phyloP scores from a whole-genome alignment of 768 basidiomycete species.

The Rubroboletus satanas region DNA sequence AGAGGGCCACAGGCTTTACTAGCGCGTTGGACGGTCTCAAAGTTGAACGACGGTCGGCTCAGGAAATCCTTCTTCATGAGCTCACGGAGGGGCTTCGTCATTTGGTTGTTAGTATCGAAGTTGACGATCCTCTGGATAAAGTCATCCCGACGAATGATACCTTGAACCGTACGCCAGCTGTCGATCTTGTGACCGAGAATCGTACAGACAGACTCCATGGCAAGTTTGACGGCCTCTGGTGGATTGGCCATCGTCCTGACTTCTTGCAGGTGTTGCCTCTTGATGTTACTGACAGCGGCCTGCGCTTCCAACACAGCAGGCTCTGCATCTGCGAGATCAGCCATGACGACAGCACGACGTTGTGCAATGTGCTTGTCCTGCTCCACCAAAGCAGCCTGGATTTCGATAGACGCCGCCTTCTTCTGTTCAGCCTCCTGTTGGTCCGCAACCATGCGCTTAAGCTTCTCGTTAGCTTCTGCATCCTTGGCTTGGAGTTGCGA shows the following conservation, averaged over 20 bases:
- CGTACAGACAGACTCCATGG: constrained; percentile 98
- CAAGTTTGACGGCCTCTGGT: constrained; percentile 93
- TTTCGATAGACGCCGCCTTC: constrained; percentile 93
- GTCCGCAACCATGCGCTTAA: constrained; percentile 96
- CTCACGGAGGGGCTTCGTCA: constrained; percentile 87
- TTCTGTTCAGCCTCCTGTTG: constrained; percentile 99
- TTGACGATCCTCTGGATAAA: constrained; percentile 95
- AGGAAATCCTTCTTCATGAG: constrained; percentile 92
- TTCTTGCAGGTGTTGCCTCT: constrained; percentile 92
- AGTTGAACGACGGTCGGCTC: constrained; percentile 86
- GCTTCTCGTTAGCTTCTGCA: constrained; percentile 93
- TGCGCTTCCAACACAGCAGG: constrained; percentile 95
- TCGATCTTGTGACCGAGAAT: constrained; percentile 96
- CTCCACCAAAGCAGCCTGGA: constrained; percentile 88
- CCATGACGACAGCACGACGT: constrained; percentile 84
- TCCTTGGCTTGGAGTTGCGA: constrained; percentile 91
- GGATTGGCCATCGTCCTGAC: constrained; percentile 98
- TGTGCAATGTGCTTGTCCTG: constrained; percentile 89
- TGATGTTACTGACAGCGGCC: constrained; percentile 95
- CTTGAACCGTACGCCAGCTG: constrained; percentile 93
- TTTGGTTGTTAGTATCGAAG: constrained; percentile 87
- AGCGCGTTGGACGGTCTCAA: constrained; percentile 91
- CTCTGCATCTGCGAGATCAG: constrained; percentile 95
- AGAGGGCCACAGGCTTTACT: constrained; percentile 97
- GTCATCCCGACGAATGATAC: constrained; percentile 92